Base-by-base conservation (phyloP, 768 basidiomycete genomes). In the Lactarius akahatsu region DNA sequence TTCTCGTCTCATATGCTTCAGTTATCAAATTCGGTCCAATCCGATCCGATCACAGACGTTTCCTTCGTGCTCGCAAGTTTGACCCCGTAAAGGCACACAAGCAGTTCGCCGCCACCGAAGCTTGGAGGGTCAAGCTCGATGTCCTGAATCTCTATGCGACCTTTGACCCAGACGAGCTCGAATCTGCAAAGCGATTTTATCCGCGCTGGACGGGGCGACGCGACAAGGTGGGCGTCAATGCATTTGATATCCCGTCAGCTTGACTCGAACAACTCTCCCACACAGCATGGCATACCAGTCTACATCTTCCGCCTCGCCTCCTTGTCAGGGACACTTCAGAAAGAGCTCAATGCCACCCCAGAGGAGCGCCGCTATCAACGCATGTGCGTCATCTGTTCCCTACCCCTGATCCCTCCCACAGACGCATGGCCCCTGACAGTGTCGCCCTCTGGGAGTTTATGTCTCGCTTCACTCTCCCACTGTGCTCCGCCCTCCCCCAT, bases 131-230 rank as follows among this genome's bases (percentile, higher is more conserved):
- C 71, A 77, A 83, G 71, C 79, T 88, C 71, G 74, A 84, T 38
- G 85, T 94, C 3, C 81, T 84, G 36, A 78, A 80, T n/a, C 78
- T 93, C 15, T 93, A 85, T 74, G 78, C 80, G 6, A 79, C 80
- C 2, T 88, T 91, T 69, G 81, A 82, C 26, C 61, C 77, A 0
- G 80, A 80, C 9, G 92, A 92, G 69, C 80, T 92, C 62, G 84
- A 88, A 73, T 72, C 73, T 11, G 74, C 86, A 0, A 82, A 83
- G 71, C 78, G 81, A 59, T 89, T 87, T 67, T 94, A 93, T 76
- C 90, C 91, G 1, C 82, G 88, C 38, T 93, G 90, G 90, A 92
- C 90, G 0, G 92, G 91, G 0, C 80, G 88, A 55, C 78, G 90
- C 69, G 88, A 92, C 74, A 90, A 89, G 79, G 91, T 87, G 61